Percentiles rank a stretch among this genome's conserved stretches.
Evolutionary conservation across 2,329 filamentous ascomycete species (phyloP).

Genomic region (Pseudogymnoascus sp.): DNA sequence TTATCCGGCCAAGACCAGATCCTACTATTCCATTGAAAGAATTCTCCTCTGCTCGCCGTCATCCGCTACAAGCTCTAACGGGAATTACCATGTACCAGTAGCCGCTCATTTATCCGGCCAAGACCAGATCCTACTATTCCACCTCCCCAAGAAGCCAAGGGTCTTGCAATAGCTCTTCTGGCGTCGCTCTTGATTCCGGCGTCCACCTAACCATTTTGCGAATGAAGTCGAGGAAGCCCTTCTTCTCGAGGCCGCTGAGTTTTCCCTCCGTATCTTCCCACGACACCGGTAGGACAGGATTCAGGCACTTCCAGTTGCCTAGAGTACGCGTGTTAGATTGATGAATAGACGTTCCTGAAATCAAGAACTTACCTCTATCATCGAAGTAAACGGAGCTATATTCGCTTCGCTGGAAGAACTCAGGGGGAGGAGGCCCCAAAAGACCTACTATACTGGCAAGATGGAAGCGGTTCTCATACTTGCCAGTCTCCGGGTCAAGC

Average conservation of each 20-base stretch:
- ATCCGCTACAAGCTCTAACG: no score
- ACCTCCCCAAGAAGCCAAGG: constrained; percentile 16
- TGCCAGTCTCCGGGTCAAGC: constrained; percentile 18
- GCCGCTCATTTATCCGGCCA: no score
- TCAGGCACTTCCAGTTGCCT: constrained; percentile 21
- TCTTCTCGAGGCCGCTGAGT: constrained; percentile 17
- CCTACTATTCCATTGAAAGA: constrained; percentile 13
- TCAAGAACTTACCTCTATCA: constrained; percentile 19
- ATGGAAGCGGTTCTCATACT: constrained; percentile 19
- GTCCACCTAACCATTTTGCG: constrained; percentile 20
- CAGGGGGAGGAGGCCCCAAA: constrained; percentile 22
- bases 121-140: constrained; percentile 11
- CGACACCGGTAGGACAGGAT: constrained; percentile 17
- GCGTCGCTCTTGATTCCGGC: constrained; percentile 19
- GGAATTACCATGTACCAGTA: no score
- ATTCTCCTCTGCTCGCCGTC: no score
- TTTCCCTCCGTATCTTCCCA: constrained; percentile 19
- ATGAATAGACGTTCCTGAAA: constrained; percentile 13
- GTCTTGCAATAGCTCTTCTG: constrained; percentile 19
- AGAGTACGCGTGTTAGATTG: constrained; percentile 17
- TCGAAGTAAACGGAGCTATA: constrained; percentile 22
- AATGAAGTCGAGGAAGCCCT: constrained; percentile 19
- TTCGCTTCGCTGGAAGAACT: constrained; percentile 22
- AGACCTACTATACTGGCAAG: constrained; percentile 23
- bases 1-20: background rate